phyloP scores from a whole-genome alignment of 2,329 filamentous ascomycete genomes.

The Pezicula radicicola region DNA sequence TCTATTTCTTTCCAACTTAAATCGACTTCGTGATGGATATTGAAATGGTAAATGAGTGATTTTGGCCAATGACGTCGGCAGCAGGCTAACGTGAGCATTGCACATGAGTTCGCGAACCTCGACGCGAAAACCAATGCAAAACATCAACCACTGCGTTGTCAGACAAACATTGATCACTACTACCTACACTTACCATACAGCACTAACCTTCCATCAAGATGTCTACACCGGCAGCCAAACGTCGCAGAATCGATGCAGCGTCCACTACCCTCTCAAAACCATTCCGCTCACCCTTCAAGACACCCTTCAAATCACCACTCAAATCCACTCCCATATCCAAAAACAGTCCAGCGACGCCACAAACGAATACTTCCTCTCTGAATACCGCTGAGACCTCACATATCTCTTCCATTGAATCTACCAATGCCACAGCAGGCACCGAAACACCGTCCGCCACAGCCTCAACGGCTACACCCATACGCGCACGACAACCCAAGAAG shows the following conservation, averaged over 20 bases:
- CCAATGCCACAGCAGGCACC: constrained; percentile 3
- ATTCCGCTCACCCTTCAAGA: constrained; percentile 68
- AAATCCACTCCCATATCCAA: constrained; percentile 12
- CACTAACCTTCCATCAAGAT: constrained; percentile 30
- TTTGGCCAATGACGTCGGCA: neutral
- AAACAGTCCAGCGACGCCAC: neutral
- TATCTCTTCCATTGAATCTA: neutral
- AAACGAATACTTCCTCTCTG: neutral
- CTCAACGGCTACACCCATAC: constrained; percentile 1
- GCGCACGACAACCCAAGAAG: constrained; percentile 12
- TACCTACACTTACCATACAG: constrained; percentile 19
- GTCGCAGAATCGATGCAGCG: constrained; percentile 58
- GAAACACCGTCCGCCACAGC: too few species aligned
- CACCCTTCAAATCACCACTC: constrained; percentile 27
- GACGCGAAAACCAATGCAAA: too few species aligned
- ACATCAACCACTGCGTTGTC: neutral
- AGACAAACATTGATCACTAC: constrained; percentile 10
- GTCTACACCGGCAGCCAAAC: constrained; percentile 54
- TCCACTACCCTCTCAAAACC: constrained; percentile 62
- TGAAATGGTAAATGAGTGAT: neutral
- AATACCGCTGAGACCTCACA: too few species aligned
- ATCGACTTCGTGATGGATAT: neutral
- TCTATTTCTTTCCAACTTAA: neutral
- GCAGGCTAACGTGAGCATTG: too few species aligned
- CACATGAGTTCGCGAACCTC: too few species aligned